Percentiles rank a stretch among this genome's conserved stretches.
Conservation (phyloP, 768 basidiomycete genomes). For the Tephrocybe sp. region DNA sequence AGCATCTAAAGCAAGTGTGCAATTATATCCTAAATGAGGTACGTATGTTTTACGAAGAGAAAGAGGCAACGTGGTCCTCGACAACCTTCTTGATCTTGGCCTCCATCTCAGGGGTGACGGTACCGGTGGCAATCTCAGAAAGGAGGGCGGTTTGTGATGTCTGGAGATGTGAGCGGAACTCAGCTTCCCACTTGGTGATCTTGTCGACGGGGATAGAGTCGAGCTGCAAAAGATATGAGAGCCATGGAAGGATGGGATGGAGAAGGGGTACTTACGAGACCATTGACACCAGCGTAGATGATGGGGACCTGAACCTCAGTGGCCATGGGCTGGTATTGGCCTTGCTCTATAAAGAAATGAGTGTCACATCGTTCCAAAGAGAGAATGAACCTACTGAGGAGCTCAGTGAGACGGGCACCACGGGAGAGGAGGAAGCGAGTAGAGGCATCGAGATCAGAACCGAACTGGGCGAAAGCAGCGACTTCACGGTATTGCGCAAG, state of each 20-base stretch:
- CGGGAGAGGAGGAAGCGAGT: constrained; percentile 97
- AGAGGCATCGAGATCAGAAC: constrained; percentile 99
- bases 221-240: constrained; percentile 46
- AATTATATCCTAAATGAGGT: constrained; percentile 13
- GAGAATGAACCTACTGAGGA: constrained; percentile 61
- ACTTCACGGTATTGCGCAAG: constrained; percentile 99
- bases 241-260: background rate
- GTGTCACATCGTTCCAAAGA: background rate
- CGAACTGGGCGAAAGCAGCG: constrained; percentile 98
- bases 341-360: constrained; percentile 70
- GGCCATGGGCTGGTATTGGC: constrained; percentile 92
- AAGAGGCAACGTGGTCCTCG: constrained; percentile 82
- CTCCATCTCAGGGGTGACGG: constrained; percentile 88
- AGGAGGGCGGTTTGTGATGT: constrained; percentile 74
- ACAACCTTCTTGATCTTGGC: constrained; percentile 93
- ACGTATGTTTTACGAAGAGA: constrained; percentile 50
- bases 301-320: constrained; percentile 98
- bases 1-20: constrained; percentile 14
- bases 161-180: constrained; percentile 86
- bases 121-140: constrained; percentile 79
- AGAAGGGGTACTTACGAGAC: constrained; percentile 65
- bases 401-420: constrained; percentile 98
- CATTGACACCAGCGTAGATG: constrained; percentile 99
- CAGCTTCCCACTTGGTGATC: constrained; percentile 90
- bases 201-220: constrained; percentile 94